These are phyloP conservation scores for Suhomyces sp. DNA, from an alignment of 805 yeast genomes.

Conservation along the genomic window DNA sequence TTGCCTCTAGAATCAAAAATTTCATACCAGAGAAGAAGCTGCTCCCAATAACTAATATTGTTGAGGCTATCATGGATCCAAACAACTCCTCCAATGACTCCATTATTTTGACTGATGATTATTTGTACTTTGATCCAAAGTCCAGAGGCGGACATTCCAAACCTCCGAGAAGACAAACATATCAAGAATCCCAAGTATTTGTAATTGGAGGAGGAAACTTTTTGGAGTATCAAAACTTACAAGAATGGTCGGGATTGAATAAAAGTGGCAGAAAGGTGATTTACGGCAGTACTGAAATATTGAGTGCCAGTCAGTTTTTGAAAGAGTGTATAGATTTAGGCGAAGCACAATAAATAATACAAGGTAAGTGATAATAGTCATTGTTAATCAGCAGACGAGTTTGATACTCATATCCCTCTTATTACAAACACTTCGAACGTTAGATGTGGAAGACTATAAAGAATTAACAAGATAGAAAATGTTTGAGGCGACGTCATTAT, in stretches of 20 bases:
- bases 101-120: constrained; percentile 79
- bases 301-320: constrained; percentile 68
- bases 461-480: too few species aligned
- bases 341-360: neutral
- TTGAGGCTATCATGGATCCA: constrained; percentile 91
- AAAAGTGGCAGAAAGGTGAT: constrained; percentile 53
- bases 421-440: too few species aligned
- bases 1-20: constrained; percentile 84
- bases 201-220: constrained; percentile 97
- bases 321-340: constrained; percentile 61
- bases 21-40: constrained; percentile 84
- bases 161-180: constrained; percentile 81
- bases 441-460: too few species aligned
- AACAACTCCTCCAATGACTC: constrained; percentile 56
- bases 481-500: too few species aligned
- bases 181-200: constrained; percentile 81
- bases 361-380: neutral
- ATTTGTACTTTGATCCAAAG: constrained; percentile 85
- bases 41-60: constrained; percentile 85
- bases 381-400: too few species aligned
- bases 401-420: too few species aligned
- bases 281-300: constrained; percentile 82
- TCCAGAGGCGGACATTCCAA: constrained; percentile 87
- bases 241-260: constrained; percentile 66
- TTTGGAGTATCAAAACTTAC: constrained; percentile 88